Evolutionary conservation across 495 filamentous ascomycete genomes (phyloP).

Genomic region (Neurospora pannonica): DNA sequence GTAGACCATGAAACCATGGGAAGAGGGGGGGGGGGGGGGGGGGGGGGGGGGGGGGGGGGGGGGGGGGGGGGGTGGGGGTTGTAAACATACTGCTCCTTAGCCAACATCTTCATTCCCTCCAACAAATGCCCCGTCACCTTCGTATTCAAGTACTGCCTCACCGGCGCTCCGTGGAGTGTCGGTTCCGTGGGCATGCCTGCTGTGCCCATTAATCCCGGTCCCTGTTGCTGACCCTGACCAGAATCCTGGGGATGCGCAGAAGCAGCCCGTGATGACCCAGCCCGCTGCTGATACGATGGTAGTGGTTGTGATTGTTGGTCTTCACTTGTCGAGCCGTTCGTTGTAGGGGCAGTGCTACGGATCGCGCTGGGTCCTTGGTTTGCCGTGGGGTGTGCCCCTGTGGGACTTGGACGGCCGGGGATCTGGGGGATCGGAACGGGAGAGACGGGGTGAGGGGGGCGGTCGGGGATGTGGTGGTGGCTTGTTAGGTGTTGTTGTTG

Average conservation of each 20-base stretch:
- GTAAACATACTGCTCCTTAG: slow-evolving; percentile 64
- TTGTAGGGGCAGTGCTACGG: slow-evolving; percentile 26
- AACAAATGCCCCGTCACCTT: slow-evolving; percentile 77
- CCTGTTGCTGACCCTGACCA: neutral
- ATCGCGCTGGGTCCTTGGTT: slow-evolving; percentile 31
- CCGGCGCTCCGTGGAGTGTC: slow-evolving; percentile 68
- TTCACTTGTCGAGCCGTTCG: slow-evolving; percentile 6
- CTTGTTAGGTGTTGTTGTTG: slow-evolving; percentile 7
- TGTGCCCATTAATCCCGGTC: neutral
- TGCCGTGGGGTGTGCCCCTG: slow-evolving; percentile 22
- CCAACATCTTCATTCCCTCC: slow-evolving; percentile 86
- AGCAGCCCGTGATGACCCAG: slow-evolving; percentile 33
- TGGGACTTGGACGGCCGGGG: slow-evolving; percentile 7
- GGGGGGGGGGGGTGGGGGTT: too few species aligned
- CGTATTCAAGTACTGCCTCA: slow-evolving; percentile 79
- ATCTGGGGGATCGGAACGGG: slow-evolving; percentile 12
- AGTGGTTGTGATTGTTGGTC: slow-evolving; percentile 7
- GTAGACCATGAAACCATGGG: too few species aligned
- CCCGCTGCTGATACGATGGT: slow-evolving; percentile 3
- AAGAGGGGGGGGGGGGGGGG: too few species aligned
- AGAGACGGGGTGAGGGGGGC: slow-evolving; percentile 5
- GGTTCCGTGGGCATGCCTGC: slow-evolving; percentile 41
- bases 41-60: too few species aligned
- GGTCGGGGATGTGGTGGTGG: slow-evolving; percentile 2
- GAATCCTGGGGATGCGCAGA: slow-evolving; percentile 40